Evolutionary conservation across 129 eudicot genomes (phyloP).

Genomic region (Glebionis coronaria): DNA sequence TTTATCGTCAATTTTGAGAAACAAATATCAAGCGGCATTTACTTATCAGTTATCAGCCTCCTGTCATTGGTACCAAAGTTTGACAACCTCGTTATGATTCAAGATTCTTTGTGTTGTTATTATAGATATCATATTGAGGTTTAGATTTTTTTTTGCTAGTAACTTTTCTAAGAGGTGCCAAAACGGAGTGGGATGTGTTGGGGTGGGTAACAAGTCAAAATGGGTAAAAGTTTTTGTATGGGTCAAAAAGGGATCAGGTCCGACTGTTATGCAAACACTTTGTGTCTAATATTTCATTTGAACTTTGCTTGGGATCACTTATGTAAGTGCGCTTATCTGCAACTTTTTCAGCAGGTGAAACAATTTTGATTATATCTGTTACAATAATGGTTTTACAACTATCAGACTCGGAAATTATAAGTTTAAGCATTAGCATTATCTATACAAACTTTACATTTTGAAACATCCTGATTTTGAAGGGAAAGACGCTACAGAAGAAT

Average conservation of each 20-base stretch:
- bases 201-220: neutral
- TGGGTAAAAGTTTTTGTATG: neutral
- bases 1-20: neutral
- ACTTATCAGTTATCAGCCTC: no score
- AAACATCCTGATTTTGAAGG: conserved; percentile 39
- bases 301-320: no score
- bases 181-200: neutral
- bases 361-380: neutral
- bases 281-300: neutral
- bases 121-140: neutral
- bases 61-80: no score
- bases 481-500: conserved; percentile 96
- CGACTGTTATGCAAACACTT: neutral
- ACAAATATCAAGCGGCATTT: no score
- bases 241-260: neutral
- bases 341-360: neutral
- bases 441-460: neutral
- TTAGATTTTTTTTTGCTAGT: neutral
- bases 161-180: neutral
- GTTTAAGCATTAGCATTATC: neutral
- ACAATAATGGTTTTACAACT: neutral
- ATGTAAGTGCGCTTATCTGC: no score
- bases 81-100: conserved; percentile 12
- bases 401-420: no score
- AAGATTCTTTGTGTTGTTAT: conserved; percentile 12